phyloP scores from a whole-genome alignment of 768 basidiomycete genomes.

The Psilocybe subaeruginosa region DNA sequence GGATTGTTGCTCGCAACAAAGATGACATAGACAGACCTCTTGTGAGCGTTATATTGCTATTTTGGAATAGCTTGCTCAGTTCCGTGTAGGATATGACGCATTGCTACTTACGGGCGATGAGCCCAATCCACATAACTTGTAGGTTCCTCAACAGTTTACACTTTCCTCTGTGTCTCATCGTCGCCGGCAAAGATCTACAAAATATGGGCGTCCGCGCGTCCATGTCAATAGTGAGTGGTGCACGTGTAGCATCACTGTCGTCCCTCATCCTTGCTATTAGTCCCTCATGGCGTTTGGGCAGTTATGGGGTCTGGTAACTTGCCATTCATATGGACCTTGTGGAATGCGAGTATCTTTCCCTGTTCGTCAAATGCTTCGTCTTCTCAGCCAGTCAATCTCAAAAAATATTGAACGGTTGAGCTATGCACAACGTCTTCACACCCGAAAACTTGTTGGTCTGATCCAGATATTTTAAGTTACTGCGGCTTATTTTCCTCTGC shows the following conservation, averaged over 20 bases:
- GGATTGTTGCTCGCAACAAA: conserved; percentile 64
- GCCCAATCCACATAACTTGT: conserved; percentile 85
- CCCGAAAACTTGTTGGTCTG: conserved; percentile 68
- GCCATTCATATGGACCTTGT: conserved; percentile 73
- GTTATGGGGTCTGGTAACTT: conserved; percentile 81
- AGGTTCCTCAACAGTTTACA: conserved; percentile 20
- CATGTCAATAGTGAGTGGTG: conserved; percentile 73
- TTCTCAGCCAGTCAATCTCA: conserved; percentile 79
- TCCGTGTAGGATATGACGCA: conserved; percentile 74
- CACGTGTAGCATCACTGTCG: not conserved
- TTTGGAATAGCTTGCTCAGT: not conserved
- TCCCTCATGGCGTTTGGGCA: conserved; percentile 81
- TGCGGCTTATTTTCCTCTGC: conserved; percentile 1
- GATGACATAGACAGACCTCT: conserved; percentile 71
- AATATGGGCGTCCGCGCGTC: conserved; percentile 86
- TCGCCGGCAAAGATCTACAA: conserved; percentile 53
- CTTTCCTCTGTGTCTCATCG: not conserved
- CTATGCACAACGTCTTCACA: conserved; percentile 75
- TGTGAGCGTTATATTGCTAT: conserved; percentile 34
- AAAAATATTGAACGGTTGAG: conserved; percentile 78
- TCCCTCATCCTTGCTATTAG: conserved; percentile 29
- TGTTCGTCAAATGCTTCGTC: conserved; percentile 79
- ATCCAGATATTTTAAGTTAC: conserved; percentile 1
- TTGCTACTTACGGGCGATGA: conserved; percentile 85
- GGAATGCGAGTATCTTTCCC: conserved; percentile 90